Evolutionary conservation across 2,329 filamentous ascomycete species (phyloP), one percentile per base, ranked within the genome.

Genomic region (Botrytis elliptica): DNA sequence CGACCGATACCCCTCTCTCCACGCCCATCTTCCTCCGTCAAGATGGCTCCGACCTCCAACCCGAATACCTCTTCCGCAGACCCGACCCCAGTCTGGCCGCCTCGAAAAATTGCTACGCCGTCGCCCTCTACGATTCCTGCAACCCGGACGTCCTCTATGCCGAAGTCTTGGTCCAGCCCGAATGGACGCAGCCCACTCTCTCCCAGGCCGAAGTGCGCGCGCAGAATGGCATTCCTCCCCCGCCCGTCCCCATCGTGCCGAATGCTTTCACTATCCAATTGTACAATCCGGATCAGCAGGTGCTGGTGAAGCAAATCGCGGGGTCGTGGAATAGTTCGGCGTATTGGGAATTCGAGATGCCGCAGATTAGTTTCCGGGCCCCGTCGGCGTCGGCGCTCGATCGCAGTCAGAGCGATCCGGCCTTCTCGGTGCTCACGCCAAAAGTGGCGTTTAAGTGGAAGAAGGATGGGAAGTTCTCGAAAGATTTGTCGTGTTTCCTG

Each of bases 271-370:
- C 88, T n/a, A 87, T 98, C 57, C 92, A 95, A 79, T 90, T 99
- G 4, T 98, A 98, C 86, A 96, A 97, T 81, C 96, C 96, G 0
- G 95, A 98, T 81, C 94, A 96, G 82, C 88, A 92, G 78, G 85
- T 98, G 33, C 79, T 86, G 0, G 88, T 98, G 52, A 90, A 88
- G 78, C 88, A 91, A 79, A 89, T 92, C 77, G 87, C 91, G 59
- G 91, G 92, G 49, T 90, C 91, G 75, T 97, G 94, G 92, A 94
- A 92, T 75, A 91, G 90, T 75, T 91, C 90, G 22, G 90, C 94
- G 70, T 89, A 89, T 71, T 99, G 95, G 91, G 93, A 96, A 76
- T 98, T 99, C 83, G 93, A 95, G 82, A 91, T 99, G 83, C 96
- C 96, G 0, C 90, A 95, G 80, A 91, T 90, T 74, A 92, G 91